These are phyloP conservation scores for Termitomyces sp. DNA, from an alignment of 768 basidiomycete species.

Conservation along the genomic window DNA sequence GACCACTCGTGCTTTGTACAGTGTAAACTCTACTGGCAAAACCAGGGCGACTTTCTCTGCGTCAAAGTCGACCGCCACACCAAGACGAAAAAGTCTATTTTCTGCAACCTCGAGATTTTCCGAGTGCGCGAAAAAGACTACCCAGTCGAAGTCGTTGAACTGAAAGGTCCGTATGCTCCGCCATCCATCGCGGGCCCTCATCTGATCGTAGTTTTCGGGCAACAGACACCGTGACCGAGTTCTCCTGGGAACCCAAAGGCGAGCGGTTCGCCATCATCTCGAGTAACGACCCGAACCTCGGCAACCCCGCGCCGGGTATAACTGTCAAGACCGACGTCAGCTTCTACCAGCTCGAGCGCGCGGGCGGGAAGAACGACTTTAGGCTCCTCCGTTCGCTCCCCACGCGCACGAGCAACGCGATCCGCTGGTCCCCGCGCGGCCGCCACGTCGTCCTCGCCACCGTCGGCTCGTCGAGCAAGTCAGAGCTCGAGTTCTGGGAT, in stretches of 20 bases:
- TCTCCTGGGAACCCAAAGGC: slow-evolving; percentile 99
- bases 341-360: slow-evolving; percentile 91
- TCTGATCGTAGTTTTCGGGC: neutral
- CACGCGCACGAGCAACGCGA: slow-evolving; percentile 83
- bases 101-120: slow-evolving; percentile 98
- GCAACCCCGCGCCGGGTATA: slow-evolving; percentile 82
- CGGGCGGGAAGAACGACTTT: slow-evolving; percentile 90
- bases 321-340: slow-evolving; percentile 95
- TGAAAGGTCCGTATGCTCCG: slow-evolving; percentile 62
- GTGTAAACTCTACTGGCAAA: slow-evolving; percentile 99
- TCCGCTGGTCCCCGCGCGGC: slow-evolving; percentile 95
- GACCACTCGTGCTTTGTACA: slow-evolving; percentile 23
- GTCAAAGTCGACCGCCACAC: slow-evolving; percentile 99
- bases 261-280: slow-evolving; percentile 95
- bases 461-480: slow-evolving; percentile 91
- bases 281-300: slow-evolving; percentile 88
- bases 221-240: slow-evolving; percentile 87
- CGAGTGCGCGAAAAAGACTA: slow-evolving; percentile 95
- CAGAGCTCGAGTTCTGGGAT: slow-evolving; percentile 99
- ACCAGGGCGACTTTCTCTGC: slow-evolving; percentile 95
- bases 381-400: slow-evolving; percentile 78
- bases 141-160: slow-evolving; percentile 95
- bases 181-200: neutral
- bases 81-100: slow-evolving; percentile 97
- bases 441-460: slow-evolving; percentile 95